Percentiles rank a stretch among this genome's conserved stretches.
These are phyloP conservation scores for Isoetes taiwanensis DNA, from an alignment of 75 land plant species.

Conservation along the genomic window DNA sequence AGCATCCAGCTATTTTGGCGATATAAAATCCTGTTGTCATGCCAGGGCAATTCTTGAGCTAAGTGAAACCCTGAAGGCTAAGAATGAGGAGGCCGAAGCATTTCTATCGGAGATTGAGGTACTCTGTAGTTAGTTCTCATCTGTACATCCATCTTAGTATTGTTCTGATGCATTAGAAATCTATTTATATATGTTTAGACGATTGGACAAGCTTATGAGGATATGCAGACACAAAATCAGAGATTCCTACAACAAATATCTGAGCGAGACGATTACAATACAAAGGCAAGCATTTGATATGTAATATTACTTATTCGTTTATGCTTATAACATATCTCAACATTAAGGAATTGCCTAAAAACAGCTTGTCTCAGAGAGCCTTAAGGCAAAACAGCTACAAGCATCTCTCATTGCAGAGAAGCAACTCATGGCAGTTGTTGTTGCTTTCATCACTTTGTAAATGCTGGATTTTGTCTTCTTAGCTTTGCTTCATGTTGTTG, in stretches of 20 bases:
- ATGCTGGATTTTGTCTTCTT: too few relatives aligned
- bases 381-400: constrained; percentile 53
- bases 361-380: constrained; percentile 76
- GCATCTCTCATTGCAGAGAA: constrained; percentile 45
- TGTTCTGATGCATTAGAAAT: too few relatives aligned
- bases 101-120: constrained; percentile 95
- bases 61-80: constrained; percentile 54
- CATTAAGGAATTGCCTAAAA: too few relatives aligned
- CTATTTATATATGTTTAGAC: too few relatives aligned
- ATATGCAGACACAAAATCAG: constrained; percentile 90
- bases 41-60: constrained; percentile 17
- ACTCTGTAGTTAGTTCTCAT: constrained; percentile 2
- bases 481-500: too few relatives aligned
- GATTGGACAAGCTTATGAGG: constrained; percentile 98
- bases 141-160: too few relatives aligned
- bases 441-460: too few relatives aligned
- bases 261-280: constrained; percentile 95
- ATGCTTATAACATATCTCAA: too few relatives aligned
- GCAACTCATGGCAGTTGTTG: constrained; percentile 26
- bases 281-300: constrained; percentile 39
- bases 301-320: too few relatives aligned
- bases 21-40: background rate
- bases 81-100: constrained; percentile 80
- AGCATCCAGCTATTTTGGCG: background rate
- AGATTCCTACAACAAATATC: constrained; percentile 83